Percentiles rank a stretch among this genome's conserved stretches.
Evolutionary conservation across 1,284 basidiomycete genomes (phyloP).

Genomic region (Ustilago shanxiensis): DNA sequence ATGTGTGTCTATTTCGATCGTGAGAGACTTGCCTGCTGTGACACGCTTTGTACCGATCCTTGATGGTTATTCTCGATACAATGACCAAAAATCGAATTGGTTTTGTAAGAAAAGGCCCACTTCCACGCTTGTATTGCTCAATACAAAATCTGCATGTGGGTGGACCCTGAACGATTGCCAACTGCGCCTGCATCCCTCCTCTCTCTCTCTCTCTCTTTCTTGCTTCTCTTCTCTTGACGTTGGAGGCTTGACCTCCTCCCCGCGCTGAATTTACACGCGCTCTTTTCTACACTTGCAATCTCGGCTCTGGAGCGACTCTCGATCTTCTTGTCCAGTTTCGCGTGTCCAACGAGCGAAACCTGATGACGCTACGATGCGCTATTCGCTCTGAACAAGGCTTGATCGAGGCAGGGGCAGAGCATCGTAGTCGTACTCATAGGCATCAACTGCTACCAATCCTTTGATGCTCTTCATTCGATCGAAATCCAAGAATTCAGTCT

Average conservation of each 20-base stretch:
- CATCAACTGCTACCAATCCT: background rate
- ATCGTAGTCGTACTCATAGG: no score
- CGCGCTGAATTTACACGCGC: background rate
- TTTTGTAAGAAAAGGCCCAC: no score
- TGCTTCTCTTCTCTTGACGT: no score
- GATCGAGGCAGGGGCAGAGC: no score
- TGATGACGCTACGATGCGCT: slow-evolving; percentile 2
- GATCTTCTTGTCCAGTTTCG: background rate
- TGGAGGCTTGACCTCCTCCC: background rate
- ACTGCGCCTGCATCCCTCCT: background rate
- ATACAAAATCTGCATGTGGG: background rate
- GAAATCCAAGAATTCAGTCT: no score
- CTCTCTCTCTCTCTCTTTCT: background rate
- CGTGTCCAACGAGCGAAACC: background rate
- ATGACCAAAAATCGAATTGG: no score
- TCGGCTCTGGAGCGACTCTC: slow-evolving; percentile 6
- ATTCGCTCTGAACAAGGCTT: background rate
- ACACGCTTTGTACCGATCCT: no score
- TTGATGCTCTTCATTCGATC: no score
- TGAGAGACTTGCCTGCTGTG: background rate
- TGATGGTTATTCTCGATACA: no score
- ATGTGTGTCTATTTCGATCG: background rate
- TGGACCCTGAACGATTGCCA: slow-evolving; percentile 1
- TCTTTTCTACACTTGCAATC: background rate
- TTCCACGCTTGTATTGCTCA: background rate